phyloP scores from a whole-genome alignment of 306 rosid species.

The Prunus kanzakura region DNA sequence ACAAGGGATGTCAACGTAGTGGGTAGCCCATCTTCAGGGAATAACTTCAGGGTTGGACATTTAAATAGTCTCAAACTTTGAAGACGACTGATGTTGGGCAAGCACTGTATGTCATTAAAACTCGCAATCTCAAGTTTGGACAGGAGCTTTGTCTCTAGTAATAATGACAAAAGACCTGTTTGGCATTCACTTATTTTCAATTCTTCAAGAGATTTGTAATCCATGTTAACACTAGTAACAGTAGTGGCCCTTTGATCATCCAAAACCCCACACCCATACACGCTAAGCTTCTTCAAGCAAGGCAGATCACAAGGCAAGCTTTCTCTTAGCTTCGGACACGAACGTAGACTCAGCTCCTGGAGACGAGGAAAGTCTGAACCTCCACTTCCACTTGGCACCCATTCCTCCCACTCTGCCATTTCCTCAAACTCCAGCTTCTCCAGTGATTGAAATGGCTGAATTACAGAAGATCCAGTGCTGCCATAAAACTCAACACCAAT shows the following conservation, averaged over 20 bases:
- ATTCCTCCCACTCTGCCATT: not conserved
- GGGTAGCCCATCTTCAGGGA: not conserved
- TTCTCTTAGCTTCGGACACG: not conserved
- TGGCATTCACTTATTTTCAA: fast-evolving
- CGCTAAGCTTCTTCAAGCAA: fast-evolving
- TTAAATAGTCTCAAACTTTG: fast-evolving
- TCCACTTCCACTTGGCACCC: not conserved
- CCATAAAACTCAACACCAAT: conserved; percentile 8
- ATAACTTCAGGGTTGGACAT: too few species aligned
- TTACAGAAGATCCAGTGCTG: not conserved
- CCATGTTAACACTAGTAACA: too few species aligned
- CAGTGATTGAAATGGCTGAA: not conserved
- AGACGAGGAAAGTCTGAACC: not conserved
- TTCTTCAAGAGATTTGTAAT: not conserved
- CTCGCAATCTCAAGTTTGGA: fast-evolving
- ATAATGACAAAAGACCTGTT: not conserved
- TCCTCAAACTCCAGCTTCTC: fast-evolving
- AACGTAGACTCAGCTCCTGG: fast-evolving
- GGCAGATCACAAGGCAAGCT: not conserved
- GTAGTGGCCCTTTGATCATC: not conserved
- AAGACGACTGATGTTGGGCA: not conserved
- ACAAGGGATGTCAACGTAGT: not conserved
- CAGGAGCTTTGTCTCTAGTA: not conserved
- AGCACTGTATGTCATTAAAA: too few species aligned
- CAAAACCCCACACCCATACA: fast-evolving